A percentile compares a stretch with the other conserved stretches of the same genome.
These are phyloP conservation scores for Plectosphaerella plurivora DNA, from an alignment of 2,329 filamentous ascomycete genomes.

Conservation along the genomic window DNA sequence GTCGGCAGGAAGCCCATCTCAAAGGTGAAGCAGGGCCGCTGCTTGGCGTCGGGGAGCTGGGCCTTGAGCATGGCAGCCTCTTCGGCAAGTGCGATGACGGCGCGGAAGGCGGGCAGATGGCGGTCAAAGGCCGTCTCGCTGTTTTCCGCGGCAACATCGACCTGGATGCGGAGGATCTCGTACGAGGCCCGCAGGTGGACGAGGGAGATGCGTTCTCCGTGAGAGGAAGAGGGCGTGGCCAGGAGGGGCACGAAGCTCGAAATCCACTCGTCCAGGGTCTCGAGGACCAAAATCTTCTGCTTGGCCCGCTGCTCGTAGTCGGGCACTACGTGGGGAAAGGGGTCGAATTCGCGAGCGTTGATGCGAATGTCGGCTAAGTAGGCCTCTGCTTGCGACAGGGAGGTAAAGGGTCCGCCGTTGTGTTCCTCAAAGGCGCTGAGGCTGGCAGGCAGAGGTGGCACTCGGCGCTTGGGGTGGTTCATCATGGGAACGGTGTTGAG, in stretches of 20 bases:
- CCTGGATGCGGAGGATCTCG: slow-evolving; percentile 29
- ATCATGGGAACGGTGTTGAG: background rate
- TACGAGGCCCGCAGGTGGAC: slow-evolving; percentile 8
- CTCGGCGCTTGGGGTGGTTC: background rate
- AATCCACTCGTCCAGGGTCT: background rate
- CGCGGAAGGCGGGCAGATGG: slow-evolving; percentile 26
- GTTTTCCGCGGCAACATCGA: slow-evolving; percentile 20
- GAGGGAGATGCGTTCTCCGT: slow-evolving; percentile 2
- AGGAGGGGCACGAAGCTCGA: background rate
- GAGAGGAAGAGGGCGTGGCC: background rate
- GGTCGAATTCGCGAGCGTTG: background rate
- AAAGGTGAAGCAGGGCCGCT: slow-evolving; percentile 27
- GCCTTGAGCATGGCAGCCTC: slow-evolving; percentile 4
- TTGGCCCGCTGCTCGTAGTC: background rate
- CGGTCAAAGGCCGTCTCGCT: slow-evolving; percentile 28
- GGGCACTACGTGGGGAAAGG: background rate
- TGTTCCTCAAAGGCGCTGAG: background rate
- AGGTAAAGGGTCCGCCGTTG: background rate
- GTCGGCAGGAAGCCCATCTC: slow-evolving; percentile 34
- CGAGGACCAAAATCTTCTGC: background rate
- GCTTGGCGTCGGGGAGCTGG: background rate
- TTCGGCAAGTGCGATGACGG: slow-evolving; percentile 27
- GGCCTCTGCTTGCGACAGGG: background rate
- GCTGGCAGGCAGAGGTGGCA: too few species aligned
- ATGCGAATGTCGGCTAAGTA: background rate